A percentile compares a stretch with the other conserved stretches of the same genome.
Conservation (phyloP, 1,139 yeast species). For the Taphrina pruni region DNA sequence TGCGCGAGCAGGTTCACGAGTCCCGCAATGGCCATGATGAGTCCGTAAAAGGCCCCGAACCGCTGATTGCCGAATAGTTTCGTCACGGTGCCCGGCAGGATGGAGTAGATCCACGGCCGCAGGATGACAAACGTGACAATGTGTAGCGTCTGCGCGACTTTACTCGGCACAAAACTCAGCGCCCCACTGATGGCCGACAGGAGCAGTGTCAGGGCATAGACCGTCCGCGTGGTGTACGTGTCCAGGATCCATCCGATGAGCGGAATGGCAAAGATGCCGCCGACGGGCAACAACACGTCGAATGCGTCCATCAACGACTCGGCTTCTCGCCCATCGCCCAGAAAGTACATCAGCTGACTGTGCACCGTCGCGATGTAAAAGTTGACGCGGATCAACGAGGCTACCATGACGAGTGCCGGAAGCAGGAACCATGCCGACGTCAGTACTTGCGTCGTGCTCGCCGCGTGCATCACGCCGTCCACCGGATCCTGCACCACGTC, state of each 20-base stretch:
- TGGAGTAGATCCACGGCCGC: slow-evolving; percentile 90
- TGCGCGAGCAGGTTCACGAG: slow-evolving; percentile 61
- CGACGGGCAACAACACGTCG: slow-evolving; percentile 63
- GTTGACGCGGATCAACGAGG: slow-evolving; percentile 24
- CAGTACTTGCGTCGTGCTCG: slow-evolving; percentile 9
- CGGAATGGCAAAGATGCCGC: slow-evolving; percentile 63
- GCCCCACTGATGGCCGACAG: slow-evolving; percentile 70
- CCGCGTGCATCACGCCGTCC: slow-evolving; percentile 26
- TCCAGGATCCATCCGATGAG: slow-evolving; percentile 83
- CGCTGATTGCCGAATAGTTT: slow-evolving; percentile 92
- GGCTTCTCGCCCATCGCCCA: slow-evolving; percentile 6
- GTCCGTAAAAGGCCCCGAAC: slow-evolving; percentile 90
- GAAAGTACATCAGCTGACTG: slow-evolving; percentile 13
- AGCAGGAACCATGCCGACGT: slow-evolving; percentile 16
- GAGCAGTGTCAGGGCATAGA: slow-evolving; percentile 58
- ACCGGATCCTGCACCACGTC: slow-evolving; percentile 27
- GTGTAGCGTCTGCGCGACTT: slow-evolving; percentile 63
- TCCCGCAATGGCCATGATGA: slow-evolving; percentile 81
- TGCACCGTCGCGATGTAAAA: slow-evolving; percentile 31
- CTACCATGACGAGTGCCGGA: slow-evolving; percentile 28
- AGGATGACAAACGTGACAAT: slow-evolving; percentile 75
- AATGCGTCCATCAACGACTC: slow-evolving; percentile 58
- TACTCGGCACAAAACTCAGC: slow-evolving; percentile 64
- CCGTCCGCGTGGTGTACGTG: slow-evolving; percentile 67
- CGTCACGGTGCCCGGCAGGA: slow-evolving; percentile 87